Base-by-base conservation (phyloP, 345 rosid genomes). In the Citropsis articulata region DNA sequence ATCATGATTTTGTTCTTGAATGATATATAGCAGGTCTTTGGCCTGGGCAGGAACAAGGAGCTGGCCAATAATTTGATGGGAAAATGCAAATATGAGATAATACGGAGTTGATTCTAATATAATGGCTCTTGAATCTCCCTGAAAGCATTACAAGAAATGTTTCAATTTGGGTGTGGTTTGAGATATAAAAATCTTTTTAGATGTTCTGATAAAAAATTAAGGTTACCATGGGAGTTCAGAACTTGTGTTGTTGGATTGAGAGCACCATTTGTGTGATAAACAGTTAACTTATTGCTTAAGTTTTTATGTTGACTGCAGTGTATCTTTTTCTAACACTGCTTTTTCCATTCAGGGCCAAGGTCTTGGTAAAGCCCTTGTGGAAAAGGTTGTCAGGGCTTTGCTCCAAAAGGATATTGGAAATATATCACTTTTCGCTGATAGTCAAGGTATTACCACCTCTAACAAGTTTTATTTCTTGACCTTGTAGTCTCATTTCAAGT, bases 341-440 rank as follows among this genome's bases (percentile, higher is more conserved):
- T 27, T 70, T 69, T 53, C 69, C 70, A 24, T 87, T 81, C 78
- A 95, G 99, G 98, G 98, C 76, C 97, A 89, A 88, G 99, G 98
- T 63, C 93, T 92, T 53, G 99, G 98, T 57, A 95, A 93, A 89
- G 91, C 96, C 64, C 95, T 95, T 35, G 85, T 95, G 16, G 98
- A 95, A 89, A 93, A 90, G 83, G 82, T 95, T 53, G 89, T 93
- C 55, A 89, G 92, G 81, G 86, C 96, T 77, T 96, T 95, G 72
- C 94, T 95, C 73, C 99, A 90, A 53, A 91, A 90, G 81, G 99
- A 93, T 79, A 95, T 95, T 75, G 97, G 98, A 77, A 93, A 95
- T 75, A 95, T 95, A 82, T 81, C 99, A n/a, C 99, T 95, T 50
- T 95, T 95, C 81, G 99, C 99, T 0, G 99, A 95, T 84, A 92